These are phyloP conservation scores for Zymoseptoria pseudotritici DNA, from an alignment of 2,329 filamentous ascomycete genomes.

Conservation along the genomic window DNA sequence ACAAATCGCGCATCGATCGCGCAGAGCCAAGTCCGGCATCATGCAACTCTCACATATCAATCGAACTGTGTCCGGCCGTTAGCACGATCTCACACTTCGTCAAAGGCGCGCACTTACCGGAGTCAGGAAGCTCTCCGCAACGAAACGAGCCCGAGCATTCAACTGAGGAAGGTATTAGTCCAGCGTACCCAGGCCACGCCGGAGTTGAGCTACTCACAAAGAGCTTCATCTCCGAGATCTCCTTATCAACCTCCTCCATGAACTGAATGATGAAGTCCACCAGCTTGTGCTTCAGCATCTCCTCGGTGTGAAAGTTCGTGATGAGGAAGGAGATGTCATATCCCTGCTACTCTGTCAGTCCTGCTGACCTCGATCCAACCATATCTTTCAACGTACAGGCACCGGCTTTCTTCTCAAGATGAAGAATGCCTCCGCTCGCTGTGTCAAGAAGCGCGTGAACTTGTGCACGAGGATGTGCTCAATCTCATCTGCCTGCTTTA, in stretches of 20 bases:
- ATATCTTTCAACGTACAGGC: conserved; percentile 52
- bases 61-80: neutral
- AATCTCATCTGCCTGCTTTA: conserved; percentile 99
- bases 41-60: neutral
- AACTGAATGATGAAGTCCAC: conserved; percentile 99
- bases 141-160: conserved; percentile 93
- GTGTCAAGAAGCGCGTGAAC: conserved; percentile 92
- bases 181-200: neutral
- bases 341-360: conserved; percentile 49
- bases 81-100: neutral
- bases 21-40: neutral
- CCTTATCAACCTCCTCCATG: conserved; percentile 99
- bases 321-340: conserved; percentile 99
- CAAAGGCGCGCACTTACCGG: conserved; percentile 50
- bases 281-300: conserved; percentile 98
- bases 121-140: conserved; percentile 96
- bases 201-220: conserved; percentile 59
- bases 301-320: conserved; percentile 97
- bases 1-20: neutral
- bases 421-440: conserved; percentile 94
- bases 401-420: conserved; percentile 92
- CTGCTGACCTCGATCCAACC: neutral
- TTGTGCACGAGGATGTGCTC: conserved; percentile 98
- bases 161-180: conserved; percentile 51
- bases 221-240: conserved; percentile 99